A percentile compares a stretch with the other conserved stretches of the same genome.
These are phyloP conservation scores for Scedosporium aurantiacum DNA, from an alignment of 2,329 filamentous ascomycete genomes.

Conservation along the genomic window DNA sequence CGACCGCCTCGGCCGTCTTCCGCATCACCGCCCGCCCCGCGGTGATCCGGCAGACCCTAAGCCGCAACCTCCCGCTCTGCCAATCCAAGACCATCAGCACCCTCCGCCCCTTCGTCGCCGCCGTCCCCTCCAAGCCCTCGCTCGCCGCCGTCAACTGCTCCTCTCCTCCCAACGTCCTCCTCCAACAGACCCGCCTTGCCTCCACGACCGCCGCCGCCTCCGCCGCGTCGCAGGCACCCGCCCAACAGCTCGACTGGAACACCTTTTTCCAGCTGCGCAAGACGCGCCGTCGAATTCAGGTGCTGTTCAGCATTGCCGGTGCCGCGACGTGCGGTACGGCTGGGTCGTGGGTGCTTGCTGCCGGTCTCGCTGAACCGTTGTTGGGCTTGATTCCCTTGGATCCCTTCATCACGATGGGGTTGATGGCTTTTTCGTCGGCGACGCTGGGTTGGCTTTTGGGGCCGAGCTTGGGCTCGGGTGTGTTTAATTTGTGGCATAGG, in stretches of 20 bases:
- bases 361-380: conserved; percentile 61
- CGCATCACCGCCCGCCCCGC: conserved; percentile 3
- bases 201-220: conserved; percentile 12
- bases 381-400: conserved; percentile 69
- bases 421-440: conserved; percentile 66
- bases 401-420: conserved; percentile 72
- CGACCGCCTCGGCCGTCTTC: conserved; percentile 1
- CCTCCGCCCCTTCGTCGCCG: conserved; percentile 12
- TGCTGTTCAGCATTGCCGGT: conserved; percentile 61
- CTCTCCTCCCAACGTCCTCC: conserved; percentile 15
- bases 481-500: conserved; percentile 69
- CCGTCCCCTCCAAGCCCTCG: conserved; percentile 4
- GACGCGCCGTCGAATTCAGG: conserved; percentile 71
- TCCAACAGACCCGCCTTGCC: conserved; percentile 8
- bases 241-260: conserved; percentile 65
- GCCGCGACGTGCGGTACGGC: conserved; percentile 50
- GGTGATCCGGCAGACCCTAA: background rate
- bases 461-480: conserved; percentile 65
- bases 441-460: conserved; percentile 83
- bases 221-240: conserved; percentile 17
- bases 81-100: background rate
- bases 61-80: background rate
- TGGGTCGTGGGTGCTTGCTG: conserved; percentile 56
- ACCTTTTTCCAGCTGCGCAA: conserved; percentile 85
- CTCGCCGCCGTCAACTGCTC: conserved; percentile 6